phyloP scores from a whole-genome alignment of 108 stramenopile genomes.

The Halocafeteria seosinensis region DNA sequence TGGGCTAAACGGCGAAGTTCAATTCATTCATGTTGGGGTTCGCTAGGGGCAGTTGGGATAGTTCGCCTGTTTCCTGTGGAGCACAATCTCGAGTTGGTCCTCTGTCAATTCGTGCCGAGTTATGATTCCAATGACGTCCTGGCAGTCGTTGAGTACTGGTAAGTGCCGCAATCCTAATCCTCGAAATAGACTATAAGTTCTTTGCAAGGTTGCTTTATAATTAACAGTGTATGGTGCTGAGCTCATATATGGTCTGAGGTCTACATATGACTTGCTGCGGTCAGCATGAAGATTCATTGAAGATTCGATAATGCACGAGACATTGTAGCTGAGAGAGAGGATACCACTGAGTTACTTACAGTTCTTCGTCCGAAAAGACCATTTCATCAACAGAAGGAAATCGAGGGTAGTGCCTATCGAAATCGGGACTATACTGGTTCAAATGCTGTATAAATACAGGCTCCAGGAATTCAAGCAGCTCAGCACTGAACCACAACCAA shows the following conservation, averaged over 20 bases:
- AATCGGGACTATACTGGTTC: constrained; percentile 6
- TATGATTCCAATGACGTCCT: constrained; percentile 13
- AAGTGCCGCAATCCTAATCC: constrained; percentile 13
- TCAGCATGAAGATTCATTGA: constrained; percentile 2
- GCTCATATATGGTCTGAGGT: constrained; percentile 40
- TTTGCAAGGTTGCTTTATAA: neutral
- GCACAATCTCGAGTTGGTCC: neutral
- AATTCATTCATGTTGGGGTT: too few relatives aligned
- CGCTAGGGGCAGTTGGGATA: too few relatives aligned
- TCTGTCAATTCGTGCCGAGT: constrained; percentile 2
- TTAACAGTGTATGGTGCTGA: constrained; percentile 25
- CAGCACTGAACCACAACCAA: neutral
- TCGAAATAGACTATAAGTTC: constrained; percentile 9
- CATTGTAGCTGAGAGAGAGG: constrained; percentile 35
- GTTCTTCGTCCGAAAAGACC: too few relatives aligned
- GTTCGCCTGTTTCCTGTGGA: neutral
- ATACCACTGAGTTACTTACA: too few relatives aligned
- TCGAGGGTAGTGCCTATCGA: neutral
- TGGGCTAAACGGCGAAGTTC: too few relatives aligned
- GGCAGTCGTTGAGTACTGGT: constrained; percentile 6
- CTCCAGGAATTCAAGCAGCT: neutral
- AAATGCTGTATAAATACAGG: neutral
- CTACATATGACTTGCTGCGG: constrained; percentile 13
- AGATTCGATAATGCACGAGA: too few relatives aligned
- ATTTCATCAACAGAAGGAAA: neutral